A percentile compares a stretch with the other conserved stretches of the same genome.
phyloP scores from a whole-genome alignment of 257 asterid genomes.

The Anisodus tanguticus region DNA sequence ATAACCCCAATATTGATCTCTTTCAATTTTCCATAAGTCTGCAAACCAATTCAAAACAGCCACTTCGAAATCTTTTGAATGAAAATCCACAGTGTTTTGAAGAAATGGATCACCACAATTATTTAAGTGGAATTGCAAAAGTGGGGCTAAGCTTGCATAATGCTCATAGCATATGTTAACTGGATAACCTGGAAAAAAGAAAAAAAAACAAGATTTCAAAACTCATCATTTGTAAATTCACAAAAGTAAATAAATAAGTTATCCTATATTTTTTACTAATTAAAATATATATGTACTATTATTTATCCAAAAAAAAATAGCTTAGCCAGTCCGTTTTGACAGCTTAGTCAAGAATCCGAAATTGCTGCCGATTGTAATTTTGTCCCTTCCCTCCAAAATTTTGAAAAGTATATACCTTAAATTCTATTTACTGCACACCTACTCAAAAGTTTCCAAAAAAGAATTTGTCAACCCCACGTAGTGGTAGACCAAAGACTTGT shows the following conservation, averaged over 20 bases:
- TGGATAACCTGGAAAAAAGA: constrained; percentile 33
- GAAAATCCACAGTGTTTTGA: constrained; percentile 29
- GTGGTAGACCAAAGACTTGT: not conserved
- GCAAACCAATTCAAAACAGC: constrained; percentile 43
- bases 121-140: constrained; percentile 36
- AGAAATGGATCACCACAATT: constrained; percentile 44
- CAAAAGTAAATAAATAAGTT: not conserved
- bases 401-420: not conserved
- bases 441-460: not conserved
- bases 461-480: not conserved
- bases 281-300: too few species aligned
- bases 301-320: not conserved
- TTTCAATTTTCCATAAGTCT: constrained; percentile 35
- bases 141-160: constrained; percentile 32
- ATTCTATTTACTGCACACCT: not conserved
- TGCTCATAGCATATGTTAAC: constrained; percentile 27
- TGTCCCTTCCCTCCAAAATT: not conserved
- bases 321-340: not conserved
- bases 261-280: not conserved
- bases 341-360: not conserved
- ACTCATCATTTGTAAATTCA: not conserved
- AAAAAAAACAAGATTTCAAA: not conserved
- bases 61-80: constrained; percentile 41
- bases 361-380: not conserved
- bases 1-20: constrained; percentile 40